Conservation (phyloP, 73 alveolate genomes). For the Tetrahymena borealis region DNA sequence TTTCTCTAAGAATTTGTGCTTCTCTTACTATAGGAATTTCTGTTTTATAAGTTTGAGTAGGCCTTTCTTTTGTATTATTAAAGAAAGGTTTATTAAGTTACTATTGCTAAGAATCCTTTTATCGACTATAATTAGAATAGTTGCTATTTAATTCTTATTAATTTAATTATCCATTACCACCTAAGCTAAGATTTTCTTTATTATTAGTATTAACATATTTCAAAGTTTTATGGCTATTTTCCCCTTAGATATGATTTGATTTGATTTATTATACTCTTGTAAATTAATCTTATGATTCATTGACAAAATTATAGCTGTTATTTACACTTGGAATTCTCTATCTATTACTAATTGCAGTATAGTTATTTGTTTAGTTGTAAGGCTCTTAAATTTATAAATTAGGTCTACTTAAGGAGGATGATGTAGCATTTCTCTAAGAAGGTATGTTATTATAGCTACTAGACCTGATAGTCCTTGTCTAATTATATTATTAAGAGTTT, state of each 20-base stretch:
- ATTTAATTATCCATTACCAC: neutral
- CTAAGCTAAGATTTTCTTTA: neutral
- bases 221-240: neutral
- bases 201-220: neutral
- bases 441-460: neutral
- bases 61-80: no score
- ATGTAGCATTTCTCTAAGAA: neutral
- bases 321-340: neutral
- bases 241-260: no score
- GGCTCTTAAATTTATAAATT: neutral
- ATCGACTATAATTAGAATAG: no score
- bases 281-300: neutral
- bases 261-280: neutral
- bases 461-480: neutral
- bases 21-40: no score
- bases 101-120: no score
- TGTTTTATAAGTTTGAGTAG: no score
- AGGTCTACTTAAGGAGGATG: neutral
- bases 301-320: neutral
- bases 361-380: neutral
- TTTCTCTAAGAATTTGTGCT: no score
- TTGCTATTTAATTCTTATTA: neutral
- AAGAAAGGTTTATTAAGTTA: no score
- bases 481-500: neutral
- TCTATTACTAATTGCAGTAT: neutral